A percentile compares a stretch with the other conserved stretches of the same genome.
Evolutionary conservation across 257 asterid species (phyloP).

Genomic region (Sherardia arvensis): DNA sequence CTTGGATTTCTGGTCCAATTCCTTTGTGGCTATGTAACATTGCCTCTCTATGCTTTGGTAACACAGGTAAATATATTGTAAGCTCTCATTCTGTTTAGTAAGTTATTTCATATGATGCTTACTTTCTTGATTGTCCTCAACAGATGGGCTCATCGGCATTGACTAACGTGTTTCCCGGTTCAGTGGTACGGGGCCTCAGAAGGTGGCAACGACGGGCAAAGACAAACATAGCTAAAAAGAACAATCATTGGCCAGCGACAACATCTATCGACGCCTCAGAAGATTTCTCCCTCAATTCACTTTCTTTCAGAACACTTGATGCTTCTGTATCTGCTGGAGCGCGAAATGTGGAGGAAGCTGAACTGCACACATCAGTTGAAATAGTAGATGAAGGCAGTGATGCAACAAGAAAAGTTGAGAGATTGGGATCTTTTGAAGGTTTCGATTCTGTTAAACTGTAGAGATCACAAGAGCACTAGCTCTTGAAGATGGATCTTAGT

Average conservation of each 20-base stretch:
- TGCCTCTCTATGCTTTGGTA: constrained; percentile 61
- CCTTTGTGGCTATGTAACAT: constrained; percentile 69
- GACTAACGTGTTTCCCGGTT: constrained; percentile 37
- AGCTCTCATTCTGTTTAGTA: too few species aligned
- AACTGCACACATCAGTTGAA: constrained; percentile 5
- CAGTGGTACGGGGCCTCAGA: constrained; percentile 37
- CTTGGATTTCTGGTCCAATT: constrained; percentile 51
- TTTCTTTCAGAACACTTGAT: constrained; percentile 29
- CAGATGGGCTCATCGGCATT: constrained; percentile 63
- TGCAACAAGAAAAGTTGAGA: constrained; percentile 9
- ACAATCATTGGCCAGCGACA: constrained; percentile 6
- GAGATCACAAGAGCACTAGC: constrained; percentile 3
- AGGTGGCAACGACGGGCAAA: constrained; percentile 57
- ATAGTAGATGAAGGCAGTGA: constrained; percentile 16
- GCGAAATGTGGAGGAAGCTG: constrained; percentile 19
- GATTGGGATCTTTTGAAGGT: constrained; percentile 38
- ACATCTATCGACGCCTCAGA: constrained; percentile 25
- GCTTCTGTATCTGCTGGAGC: constrained; percentile 26
- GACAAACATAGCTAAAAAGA: constrained; percentile 35
- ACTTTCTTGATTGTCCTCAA: not conserved
- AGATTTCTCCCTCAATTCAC: constrained; percentile 29
- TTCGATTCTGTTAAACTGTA: constrained; percentile 17
- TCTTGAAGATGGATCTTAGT: constrained; percentile 1
- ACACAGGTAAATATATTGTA: constrained; percentile 44
- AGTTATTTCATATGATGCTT: not conserved